Conservation (phyloP, 129 eudicot genomes). For the Tanacetum coccineum region DNA sequence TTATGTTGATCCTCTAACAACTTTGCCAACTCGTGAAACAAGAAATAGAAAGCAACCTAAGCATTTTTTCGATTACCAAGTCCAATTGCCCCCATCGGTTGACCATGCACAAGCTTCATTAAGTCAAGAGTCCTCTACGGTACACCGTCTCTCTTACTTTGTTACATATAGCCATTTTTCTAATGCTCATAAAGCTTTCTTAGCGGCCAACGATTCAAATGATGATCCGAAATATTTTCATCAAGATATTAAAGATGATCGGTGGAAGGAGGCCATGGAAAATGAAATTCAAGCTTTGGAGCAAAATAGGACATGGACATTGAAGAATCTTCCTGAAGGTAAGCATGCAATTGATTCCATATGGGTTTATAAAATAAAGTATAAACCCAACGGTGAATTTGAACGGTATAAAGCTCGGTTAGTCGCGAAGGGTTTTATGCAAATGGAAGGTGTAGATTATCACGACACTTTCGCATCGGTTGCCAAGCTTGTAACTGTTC, state of each 20-base stretch:
- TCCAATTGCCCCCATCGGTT: neutral
- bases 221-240: neutral
- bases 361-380: too few species aligned
- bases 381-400: too few species aligned
- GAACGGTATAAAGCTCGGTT: too few species aligned
- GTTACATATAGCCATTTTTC: neutral
- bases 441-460: too few species aligned
- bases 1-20: too few species aligned
- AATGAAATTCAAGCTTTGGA: too few species aligned
- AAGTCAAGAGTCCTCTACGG: neutral
- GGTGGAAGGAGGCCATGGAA: neutral
- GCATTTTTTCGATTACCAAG: neutral
- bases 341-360: too few species aligned
- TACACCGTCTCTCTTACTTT: neutral
- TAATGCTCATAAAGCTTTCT: neutral
- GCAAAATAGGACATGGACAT: too few species aligned
- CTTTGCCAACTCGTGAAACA: neutral
- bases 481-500: too few species aligned
- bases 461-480: too few species aligned
- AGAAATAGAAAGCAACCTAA: neutral
- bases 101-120: neutral
- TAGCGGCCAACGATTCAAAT: neutral
- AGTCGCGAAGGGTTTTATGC: too few species aligned
- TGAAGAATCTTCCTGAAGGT: too few species aligned
- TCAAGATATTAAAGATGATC: neutral